Base-by-base conservation (phyloP, 2,329 filamentous ascomycete genomes). In the Akanthomyces dipterigenus region DNA sequence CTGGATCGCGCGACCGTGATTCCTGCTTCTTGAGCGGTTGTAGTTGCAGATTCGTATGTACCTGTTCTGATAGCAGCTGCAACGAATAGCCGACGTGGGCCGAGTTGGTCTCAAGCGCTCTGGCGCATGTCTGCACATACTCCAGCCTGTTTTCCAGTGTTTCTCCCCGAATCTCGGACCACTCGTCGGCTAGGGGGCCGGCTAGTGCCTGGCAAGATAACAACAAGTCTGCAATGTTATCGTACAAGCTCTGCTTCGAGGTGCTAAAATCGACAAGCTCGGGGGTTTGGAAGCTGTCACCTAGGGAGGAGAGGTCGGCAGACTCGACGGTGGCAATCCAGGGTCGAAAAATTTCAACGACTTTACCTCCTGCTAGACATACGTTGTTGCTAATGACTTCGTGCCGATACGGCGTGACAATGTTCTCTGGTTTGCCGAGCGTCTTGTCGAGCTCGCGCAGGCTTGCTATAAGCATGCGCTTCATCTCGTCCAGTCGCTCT, bases 221-320 rank as follows among this genome's bases (percentile, higher is more conserved):
- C 4, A 98, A 77, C 31, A 99, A 82, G 71, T 98, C 95, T 9
- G 92, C 93, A 60, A 96, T 89, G 63, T 92, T 89, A 73, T 98
- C 95, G 74, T 98, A 98, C 20, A 96, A 80, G 67, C 89, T 90
- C 73, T 99, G 95, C 75, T 98, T 98, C 72, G 96, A 91, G 36
- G 88, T 84, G 69, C 87, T 88, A 72, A 97, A 97, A 67, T 98
- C 95, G 53, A 87, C 83, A 36, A 98, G 77, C 67, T 96, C 90
- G 0, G 92, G 91, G 48, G 89, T 93, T 71, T 93, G 90, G 66
- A 93, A 88, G 62, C 83, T 88, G 62, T 88, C 88, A 45, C 87
- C 88, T 3, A 98, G 78, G 1, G 89, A 85, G 0, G 90, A 88
- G 16, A 99, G 82, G 68, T 98, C 92, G 72, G 97, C 90, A 3